Conservation (phyloP, 2,329 filamentous ascomycete species). For the Calonectria naviculata region DNA sequence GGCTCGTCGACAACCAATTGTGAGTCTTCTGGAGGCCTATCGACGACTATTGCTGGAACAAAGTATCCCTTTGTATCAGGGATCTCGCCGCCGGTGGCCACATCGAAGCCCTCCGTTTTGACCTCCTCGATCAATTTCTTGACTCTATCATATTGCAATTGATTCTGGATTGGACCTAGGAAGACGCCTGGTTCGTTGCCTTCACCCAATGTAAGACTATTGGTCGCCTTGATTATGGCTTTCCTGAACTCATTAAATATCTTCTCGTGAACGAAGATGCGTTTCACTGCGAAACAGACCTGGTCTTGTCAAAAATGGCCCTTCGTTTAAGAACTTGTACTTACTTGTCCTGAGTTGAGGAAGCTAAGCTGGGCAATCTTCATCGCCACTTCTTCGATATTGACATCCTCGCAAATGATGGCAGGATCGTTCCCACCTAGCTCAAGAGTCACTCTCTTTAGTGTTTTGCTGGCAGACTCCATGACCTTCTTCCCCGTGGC, state of each 20-base stretch:
- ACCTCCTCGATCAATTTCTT: slow-evolving; percentile 22
- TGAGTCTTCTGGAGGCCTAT: slow-evolving; percentile 66
- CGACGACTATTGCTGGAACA: slow-evolving; percentile 56
- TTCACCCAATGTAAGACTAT: slow-evolving; percentile 56
- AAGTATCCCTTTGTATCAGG: background rate
- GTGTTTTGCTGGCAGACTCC: slow-evolving; percentile 62
- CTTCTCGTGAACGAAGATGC: slow-evolving; percentile 69
- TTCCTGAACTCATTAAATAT: slow-evolving; percentile 67
- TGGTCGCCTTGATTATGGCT: slow-evolving; percentile 44
- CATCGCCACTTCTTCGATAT: slow-evolving; percentile 50
- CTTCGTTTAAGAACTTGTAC: too few species aligned
- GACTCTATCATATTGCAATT: slow-evolving; percentile 21
- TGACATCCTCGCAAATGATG: slow-evolving; percentile 68
- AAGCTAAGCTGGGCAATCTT: slow-evolving; percentile 59
- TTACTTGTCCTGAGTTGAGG: slow-evolving; percentile 65
- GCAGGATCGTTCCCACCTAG: slow-evolving; percentile 70
- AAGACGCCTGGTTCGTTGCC: slow-evolving; percentile 49
- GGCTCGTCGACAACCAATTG: slow-evolving; percentile 65
- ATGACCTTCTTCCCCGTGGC: slow-evolving; percentile 71
- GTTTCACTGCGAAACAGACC: slow-evolving; percentile 61
- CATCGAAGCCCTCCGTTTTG: too few species aligned
- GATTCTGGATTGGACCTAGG: slow-evolving; percentile 43
- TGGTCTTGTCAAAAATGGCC: too few species aligned
- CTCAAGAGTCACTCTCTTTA: slow-evolving; percentile 73
- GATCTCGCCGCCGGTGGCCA: background rate